Base-by-base conservation (phyloP, 257 asterid genomes). In the Cinchona pubescens region DNA sequence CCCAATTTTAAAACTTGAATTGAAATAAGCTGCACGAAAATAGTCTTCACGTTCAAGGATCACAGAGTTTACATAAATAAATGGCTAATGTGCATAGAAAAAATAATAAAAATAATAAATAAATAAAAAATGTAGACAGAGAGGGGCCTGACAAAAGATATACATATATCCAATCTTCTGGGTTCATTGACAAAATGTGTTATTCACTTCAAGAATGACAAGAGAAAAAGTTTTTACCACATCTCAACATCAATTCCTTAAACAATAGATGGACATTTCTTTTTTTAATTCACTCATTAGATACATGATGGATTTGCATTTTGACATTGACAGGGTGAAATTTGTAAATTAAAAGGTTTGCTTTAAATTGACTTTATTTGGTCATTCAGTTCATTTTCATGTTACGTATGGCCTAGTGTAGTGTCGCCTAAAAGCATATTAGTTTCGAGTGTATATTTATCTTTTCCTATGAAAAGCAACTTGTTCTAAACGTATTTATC, bases 171-270 rank as follows among this genome's bases (percentile, higher is more conserved):
- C 67, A 30, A 32, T 62, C 42, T 62, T 21, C 18, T 35, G 9
- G 49, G 32, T 65, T 2, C 32, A 42, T 65, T 65, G 70, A 65
- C 70, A 65, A 65, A 65, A 37, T 30, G 23, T 18, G 49, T 65
- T 37, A 25, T 21, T 5, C 70, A 37, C 29, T 65, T 10, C 1
- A 65, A 37, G n/a, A 37, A 35, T 32, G 32, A 7, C 70, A 65
- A 65, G 27, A 30, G 18, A 25, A 23, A 30, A 59, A 4, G 8
- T 29, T 60, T 4, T 14, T 15, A n/a, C 16, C 34, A 27, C 63
- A 58, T 30, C 21, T 60, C 66, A 12, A 60, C 66, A 60, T 29
- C 37, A 29, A 27, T 2, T 12, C 66, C 16, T 13, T 60, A 60
- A 15, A 15, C 3, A 14, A 60, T 29, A 29, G 16, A 58, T 58